phyloP scores from a whole-genome alignment of 345 rosid species.

The Moringa oleifera region DNA sequence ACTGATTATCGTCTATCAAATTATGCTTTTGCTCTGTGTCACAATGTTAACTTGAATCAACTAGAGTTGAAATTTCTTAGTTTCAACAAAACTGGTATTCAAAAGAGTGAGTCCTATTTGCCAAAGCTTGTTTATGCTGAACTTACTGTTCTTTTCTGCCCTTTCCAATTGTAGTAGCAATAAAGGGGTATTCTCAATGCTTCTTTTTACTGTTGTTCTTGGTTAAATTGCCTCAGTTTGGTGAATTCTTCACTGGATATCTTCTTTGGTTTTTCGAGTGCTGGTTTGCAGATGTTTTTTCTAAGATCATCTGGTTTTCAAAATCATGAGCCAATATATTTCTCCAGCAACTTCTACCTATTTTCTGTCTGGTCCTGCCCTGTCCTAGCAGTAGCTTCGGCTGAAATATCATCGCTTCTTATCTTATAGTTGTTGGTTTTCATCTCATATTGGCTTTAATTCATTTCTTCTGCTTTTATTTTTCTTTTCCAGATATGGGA shows the following conservation, averaged over 20 bases:
- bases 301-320: background rate
- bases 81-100: background rate
- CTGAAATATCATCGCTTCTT: background rate
- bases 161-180: background rate
- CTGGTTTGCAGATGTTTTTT: background rate
- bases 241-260: background rate
- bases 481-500: conserved; percentile 73
- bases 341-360: conserved; percentile 2
- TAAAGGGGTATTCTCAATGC: background rate
- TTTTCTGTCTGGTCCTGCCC: background rate
- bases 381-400: background rate
- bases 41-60: background rate
- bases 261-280: background rate
- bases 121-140: no score
- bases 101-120: background rate
- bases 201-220: background rate
- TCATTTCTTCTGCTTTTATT: conserved; percentile 1
- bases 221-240: background rate
- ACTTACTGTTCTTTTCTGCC: background rate
- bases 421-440: background rate
- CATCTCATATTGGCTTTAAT: background rate
- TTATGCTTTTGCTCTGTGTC: background rate
- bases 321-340: background rate
- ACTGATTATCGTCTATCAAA: background rate
- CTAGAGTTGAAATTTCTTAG: background rate